Evolutionary conservation across 495 filamentous ascomycete species (phyloP).

Genomic region (Talaromyces nanjingensis): DNA sequence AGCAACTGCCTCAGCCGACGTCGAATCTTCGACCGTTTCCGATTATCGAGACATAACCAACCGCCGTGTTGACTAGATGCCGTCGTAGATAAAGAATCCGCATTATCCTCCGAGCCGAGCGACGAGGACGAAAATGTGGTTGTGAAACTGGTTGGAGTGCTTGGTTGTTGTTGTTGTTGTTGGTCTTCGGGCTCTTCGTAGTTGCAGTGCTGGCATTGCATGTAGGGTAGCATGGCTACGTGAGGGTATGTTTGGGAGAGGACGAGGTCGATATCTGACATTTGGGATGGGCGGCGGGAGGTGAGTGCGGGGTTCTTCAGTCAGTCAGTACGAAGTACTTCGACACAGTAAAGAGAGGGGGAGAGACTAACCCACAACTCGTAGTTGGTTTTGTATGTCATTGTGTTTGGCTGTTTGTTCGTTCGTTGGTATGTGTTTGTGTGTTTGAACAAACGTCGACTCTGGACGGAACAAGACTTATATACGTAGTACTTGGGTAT

Average conservation of each 20-base stretch:
- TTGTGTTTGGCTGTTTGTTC: constrained; percentile 13
- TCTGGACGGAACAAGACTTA: background rate
- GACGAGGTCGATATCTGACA: constrained; percentile 9
- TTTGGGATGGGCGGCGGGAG: constrained; percentile 5
- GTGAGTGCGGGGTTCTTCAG: constrained; percentile 3
- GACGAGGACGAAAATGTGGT: background rate
- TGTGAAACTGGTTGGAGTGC: background rate
- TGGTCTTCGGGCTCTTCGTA: constrained; percentile 6
- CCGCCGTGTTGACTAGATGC: background rate
- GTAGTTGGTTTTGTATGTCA: constrained; percentile 41
- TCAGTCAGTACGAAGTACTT: background rate
- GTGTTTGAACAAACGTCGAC: background rate
- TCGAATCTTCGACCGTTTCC: constrained; percentile 2
- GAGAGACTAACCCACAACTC: constrained; percentile 30
- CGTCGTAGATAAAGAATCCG: background rate
- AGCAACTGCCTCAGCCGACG: constrained; percentile 4
- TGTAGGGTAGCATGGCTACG: constrained; percentile 10
- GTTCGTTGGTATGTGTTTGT: background rate
- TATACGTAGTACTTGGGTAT: background rate
- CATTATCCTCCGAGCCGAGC: background rate
- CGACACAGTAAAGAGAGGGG: background rate
- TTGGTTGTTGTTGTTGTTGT: background rate
- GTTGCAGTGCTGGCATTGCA: constrained; percentile 9
- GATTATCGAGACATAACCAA: background rate
- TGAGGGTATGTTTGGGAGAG: constrained; percentile 9